Evolutionary conservation across 176 grass and related monocot species (phyloP), one percentile per base, ranked within the genome.

Genomic region (Oryza rufipogon): DNA sequence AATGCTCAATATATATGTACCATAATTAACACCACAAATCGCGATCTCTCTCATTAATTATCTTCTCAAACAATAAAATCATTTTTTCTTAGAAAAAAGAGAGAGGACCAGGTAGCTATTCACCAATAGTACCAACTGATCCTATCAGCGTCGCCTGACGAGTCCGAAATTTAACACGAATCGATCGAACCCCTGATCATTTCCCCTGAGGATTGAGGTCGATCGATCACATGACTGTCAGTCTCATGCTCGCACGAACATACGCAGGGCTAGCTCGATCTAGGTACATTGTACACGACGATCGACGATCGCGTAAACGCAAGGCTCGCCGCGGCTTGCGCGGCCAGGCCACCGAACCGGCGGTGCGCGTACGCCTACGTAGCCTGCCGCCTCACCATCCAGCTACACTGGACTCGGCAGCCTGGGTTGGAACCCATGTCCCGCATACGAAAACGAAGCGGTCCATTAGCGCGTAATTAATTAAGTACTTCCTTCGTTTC

Each of bases 171-270:
- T 20, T 20, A 58, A 58, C 54, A 58, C 54, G 54, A 58, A 58
- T 9, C 54, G 2, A 49, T 49, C 47, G 12, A 41, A 41, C 39
- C 12, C 11, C 30, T 30, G 30, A 30, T 30, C 30, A 30, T 30
- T 30, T 30, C 30, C 47, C 19, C 68, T 1, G 42, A 30, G 71
- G 44, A 73, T 1, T 0, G 8, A 52, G 74, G 36, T 39, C 34
- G 39, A 78, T 73, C 69, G n/a, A n/a, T 77, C 67, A 66, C 69
- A 67, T 22, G 84, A 12, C 36, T 38, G 36, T 38, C 36, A 5
- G 36, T 38, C 36, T 38, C 36, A 38, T 6, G 36, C 36, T 38
- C 47, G 13, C 49, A 52, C 15, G 84, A 77, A 67, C 10, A 74
- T 70, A 33, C 44, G 44, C 54, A 58, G 39, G 38, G 38, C 38